Conservation (phyloP, 352 stramenopile species). For the Globisporangium mamillatum region DNA sequence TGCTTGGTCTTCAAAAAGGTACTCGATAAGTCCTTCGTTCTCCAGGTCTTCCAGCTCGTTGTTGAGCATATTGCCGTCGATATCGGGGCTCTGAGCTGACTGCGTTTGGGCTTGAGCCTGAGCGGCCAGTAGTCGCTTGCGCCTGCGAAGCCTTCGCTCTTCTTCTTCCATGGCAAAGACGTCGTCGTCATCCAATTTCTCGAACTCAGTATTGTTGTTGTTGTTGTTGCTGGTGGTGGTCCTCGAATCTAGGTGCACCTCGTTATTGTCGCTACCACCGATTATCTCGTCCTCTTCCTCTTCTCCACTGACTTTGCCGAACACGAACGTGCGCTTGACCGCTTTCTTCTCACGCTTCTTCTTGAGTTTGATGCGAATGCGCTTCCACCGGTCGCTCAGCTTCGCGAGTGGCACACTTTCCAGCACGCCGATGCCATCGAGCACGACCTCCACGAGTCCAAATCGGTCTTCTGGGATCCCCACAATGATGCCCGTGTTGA, state of each 20-base stretch:
- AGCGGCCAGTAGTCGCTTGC: not conserved
- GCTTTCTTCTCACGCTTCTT: constrained; percentile 30
- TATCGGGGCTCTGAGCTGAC: not conserved
- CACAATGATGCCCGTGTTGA: constrained; percentile 58
- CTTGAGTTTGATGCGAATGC: constrained; percentile 43
- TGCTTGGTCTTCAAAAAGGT: constrained; percentile 54
- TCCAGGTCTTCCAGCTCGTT: constrained; percentile 8
- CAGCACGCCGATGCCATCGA: constrained; percentile 49
- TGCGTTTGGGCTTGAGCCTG: not conserved
- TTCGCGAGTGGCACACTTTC: constrained; percentile 57
- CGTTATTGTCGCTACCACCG: not conserved
- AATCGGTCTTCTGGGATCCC: constrained; percentile 55
- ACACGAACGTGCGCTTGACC: constrained; percentile 43
- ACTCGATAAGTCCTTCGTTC: constrained; percentile 26
- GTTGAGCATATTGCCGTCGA: not conserved
- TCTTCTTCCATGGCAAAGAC: constrained; percentile 28
- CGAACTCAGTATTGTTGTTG: constrained; percentile 20
- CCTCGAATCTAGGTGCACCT: constrained; percentile 4
- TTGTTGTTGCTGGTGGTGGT: constrained; percentile 1
- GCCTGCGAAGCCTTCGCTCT: constrained; percentile 19
- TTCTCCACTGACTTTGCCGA: constrained; percentile 24
- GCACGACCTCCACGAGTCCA: constrained; percentile 48
- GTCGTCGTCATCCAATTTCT: constrained; percentile 36
- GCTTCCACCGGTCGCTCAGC: constrained; percentile 59
- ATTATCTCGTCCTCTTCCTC: not conserved